Conservation (phyloP, 139 green algal species). For the Zygnema circumcarinatum region DNA sequence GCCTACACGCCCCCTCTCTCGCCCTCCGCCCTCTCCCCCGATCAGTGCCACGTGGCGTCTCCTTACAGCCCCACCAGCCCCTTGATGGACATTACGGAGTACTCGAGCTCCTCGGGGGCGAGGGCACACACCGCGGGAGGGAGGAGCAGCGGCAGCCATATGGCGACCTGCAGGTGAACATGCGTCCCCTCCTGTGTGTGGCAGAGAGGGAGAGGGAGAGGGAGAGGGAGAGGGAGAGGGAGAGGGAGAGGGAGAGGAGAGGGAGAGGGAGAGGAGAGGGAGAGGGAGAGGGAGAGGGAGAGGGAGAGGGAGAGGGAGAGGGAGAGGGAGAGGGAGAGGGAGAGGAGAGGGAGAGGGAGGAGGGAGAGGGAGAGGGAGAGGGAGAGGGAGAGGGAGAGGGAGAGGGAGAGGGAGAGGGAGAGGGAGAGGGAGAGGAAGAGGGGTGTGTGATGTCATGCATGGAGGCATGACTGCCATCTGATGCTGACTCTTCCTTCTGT, state of each 20-base stretch:
- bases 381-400: slow-evolving; percentile 3
- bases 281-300: background rate
- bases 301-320: slow-evolving; percentile 8
- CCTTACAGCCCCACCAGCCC: too few relatives aligned
- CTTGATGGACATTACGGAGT: too few relatives aligned
- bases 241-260: background rate
- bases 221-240: background rate
- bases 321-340: slow-evolving; percentile 3
- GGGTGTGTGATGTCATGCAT: too few relatives aligned
- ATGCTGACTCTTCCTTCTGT: too few relatives aligned
- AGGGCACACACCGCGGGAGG: too few relatives aligned
- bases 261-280: background rate
- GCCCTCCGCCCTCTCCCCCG: background rate
- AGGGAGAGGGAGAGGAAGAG: too few relatives aligned
- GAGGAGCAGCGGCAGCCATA: too few relatives aligned
- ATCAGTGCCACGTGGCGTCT: background rate
- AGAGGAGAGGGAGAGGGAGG: background rate
- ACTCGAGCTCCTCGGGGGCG: too few relatives aligned
- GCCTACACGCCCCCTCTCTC: background rate
- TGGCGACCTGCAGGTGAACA: too few relatives aligned
- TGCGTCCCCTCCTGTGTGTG: too few relatives aligned
- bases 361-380: slow-evolving; percentile 4
- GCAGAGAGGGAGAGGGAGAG: background rate
- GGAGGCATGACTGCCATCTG: too few relatives aligned
- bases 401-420: too few relatives aligned